Conservation (phyloP, 2,329 filamentous ascomycete genomes). For the Colletotrichum spaethianum region DNA sequence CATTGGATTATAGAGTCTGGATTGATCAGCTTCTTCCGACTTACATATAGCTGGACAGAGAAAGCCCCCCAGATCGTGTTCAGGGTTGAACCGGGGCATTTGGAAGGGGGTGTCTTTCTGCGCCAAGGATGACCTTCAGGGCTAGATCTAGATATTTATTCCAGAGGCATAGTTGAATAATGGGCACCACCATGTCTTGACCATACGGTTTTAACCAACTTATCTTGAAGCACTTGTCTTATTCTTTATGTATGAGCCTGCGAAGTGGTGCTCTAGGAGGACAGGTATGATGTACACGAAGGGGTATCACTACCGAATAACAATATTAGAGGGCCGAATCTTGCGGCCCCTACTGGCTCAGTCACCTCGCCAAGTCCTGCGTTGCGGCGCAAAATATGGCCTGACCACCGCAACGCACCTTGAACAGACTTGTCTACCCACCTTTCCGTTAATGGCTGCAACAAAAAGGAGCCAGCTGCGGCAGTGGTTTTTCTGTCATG, state of each 20-base stretch:
- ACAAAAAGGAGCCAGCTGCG: neutral
- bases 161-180: neutral
- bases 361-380: neutral
- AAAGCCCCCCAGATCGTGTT: neutral
- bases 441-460: neutral
- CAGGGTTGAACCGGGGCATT: neutral
- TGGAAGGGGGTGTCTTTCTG: neutral
- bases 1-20: neutral
- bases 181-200: neutral
- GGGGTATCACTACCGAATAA: slow-evolving; percentile 38
- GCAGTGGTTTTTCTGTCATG: neutral
- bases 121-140: neutral
- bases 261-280: slow-evolving; percentile 17
- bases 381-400: neutral
- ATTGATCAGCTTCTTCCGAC: neutral
- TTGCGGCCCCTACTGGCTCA: neutral
- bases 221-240: neutral
- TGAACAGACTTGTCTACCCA: neutral
- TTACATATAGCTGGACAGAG: neutral
- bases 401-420: neutral
- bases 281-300: slow-evolving; percentile 7
- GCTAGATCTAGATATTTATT: neutral
- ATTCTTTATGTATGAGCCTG: slow-evolving; percentile 1
- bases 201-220: too few species aligned
- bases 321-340: neutral